Base-by-base conservation (phyloP, 1,139 yeast species). In the Cylindricascospora bacillispora region DNA sequence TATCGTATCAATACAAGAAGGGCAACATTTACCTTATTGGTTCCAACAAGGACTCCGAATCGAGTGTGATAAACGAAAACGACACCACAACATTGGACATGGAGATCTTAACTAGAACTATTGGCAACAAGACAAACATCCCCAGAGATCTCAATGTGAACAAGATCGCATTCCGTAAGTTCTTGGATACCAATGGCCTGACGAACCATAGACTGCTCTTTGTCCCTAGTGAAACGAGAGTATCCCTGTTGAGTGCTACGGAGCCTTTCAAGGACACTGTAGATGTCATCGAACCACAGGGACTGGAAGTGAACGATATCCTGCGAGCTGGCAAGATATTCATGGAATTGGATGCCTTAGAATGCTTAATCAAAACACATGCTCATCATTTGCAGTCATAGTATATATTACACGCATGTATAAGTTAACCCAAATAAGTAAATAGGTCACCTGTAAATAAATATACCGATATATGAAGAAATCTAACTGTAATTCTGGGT, bases 281-380 rank as follows among this genome's bases (percentile, higher is more conserved):
- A 27, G 80, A 70, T 42, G 73, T 82, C 22, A 60, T 80, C 37
- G 68, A 74, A 39, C 76, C 79, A 53, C 93, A 83, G 44, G 80
- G 77, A 15, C 72, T 83, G 24, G 82, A 80, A 51, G 92, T 86
- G 22, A 73, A 89, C 57, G 94, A 85, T 50, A 51, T 86, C 34
- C 69, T 86, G 41, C 79, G 74, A 58, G 92, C 95, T 17, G 71
- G 79, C 47, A 69, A 82, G 38, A 62, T 86, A 36, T 71, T 73
- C 45, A 70, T 85, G 39, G 95, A 85, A 56, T 62, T 70, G 44
- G 63, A 64, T 15, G 92, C 95, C 2, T 67, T 86, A 14, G 21
- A 27, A 20, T 15, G 15, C 13, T 12, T 18, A 10, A n/a, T n/a
- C n/a, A n/a, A n/a, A n/a, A n/a, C n/a, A n/a, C n/a, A n/a, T n/a